These are phyloP conservation scores for Jatropha podagrica DNA, from an alignment of 441 rosid genomes.

Conservation along the genomic window DNA sequence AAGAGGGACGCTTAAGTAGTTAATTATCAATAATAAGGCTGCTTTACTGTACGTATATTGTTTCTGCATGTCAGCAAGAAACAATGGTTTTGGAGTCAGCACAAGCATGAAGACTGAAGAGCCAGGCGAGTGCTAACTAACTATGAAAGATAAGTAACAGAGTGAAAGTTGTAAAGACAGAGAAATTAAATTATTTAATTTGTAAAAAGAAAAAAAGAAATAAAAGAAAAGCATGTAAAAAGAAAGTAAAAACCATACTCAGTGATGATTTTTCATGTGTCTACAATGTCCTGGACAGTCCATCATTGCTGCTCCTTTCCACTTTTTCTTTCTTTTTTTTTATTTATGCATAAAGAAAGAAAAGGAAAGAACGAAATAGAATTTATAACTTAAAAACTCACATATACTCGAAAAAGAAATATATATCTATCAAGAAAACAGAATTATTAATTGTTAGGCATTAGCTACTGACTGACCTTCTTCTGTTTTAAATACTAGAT, in stretches of 20 bases:
- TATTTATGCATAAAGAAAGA: conserved; percentile 17
- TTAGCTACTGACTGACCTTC: neutral
- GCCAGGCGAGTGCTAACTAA: no score
- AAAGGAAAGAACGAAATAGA: neutral
- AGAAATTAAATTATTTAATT: neutral
- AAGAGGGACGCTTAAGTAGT: neutral
- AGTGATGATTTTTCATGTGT: conserved; percentile 37
- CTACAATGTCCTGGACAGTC: conserved; percentile 33
- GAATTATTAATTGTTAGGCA: neutral
- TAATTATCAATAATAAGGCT: neutral
- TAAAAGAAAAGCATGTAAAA: neutral
- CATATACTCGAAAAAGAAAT: neutral
- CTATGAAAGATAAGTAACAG: neutral
- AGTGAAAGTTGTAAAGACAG: conserved; percentile 22
- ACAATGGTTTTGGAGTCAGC: neutral
- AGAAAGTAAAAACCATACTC: conserved; percentile 19
- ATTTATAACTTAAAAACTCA: neutral
- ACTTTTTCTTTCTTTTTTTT: conserved; percentile 24
- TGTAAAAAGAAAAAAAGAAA: neutral
- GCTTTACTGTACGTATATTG: neutral
- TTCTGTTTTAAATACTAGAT: neutral
- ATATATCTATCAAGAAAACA: neutral
- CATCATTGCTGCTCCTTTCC: conserved; percentile 48
- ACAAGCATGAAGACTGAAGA: neutral
- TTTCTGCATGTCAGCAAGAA: neutral